Conservation (phyloP, 2,329 filamentous ascomycete species). For the Trichoderma sp. region DNA sequence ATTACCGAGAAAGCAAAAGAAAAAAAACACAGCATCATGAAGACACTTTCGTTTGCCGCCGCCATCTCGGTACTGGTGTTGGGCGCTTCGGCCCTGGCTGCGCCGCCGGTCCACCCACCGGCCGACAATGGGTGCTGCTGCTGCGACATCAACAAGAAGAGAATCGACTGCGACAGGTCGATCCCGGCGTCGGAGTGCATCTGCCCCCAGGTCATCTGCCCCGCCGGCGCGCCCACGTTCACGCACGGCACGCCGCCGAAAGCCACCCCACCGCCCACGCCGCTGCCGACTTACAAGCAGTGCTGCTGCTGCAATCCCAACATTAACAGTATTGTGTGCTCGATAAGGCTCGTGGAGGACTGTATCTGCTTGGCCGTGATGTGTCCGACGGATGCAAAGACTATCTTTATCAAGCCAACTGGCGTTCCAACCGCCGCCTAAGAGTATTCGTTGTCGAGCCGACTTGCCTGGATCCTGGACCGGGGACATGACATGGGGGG, state of each 20-base stretch:
- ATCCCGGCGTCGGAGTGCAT: conserved; percentile 29
- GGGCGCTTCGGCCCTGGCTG: conserved; percentile 25
- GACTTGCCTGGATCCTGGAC: background rate
- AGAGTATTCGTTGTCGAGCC: background rate
- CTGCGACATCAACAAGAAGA: conserved; percentile 32
- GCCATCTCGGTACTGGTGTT: conserved; percentile 24
- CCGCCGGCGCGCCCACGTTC: conserved; percentile 26
- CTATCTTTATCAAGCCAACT: conserved; percentile 9
- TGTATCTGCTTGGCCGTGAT: conserved; percentile 27
- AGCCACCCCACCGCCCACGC: background rate
- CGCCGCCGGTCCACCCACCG: conserved; percentile 22
- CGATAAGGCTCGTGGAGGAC: background rate
- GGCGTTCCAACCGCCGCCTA: background rate
- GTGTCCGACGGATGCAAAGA: conserved; percentile 28
- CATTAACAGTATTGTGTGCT: conserved; percentile 23
- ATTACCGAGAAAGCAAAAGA: background rate
- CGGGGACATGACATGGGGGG: background rate
- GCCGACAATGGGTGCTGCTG: conserved; percentile 36
- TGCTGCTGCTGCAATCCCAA: conserved; percentile 31
- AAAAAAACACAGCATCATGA: background rate
- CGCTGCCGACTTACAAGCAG: background rate
- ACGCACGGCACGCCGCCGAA: background rate
- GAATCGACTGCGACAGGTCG: conserved; percentile 31
- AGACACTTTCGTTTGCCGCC: conserved; percentile 22
- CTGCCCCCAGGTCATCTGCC: conserved; percentile 32